phyloP scores from a whole-genome alignment of 331 rosid species.

The Cydonia oblonga region DNA sequence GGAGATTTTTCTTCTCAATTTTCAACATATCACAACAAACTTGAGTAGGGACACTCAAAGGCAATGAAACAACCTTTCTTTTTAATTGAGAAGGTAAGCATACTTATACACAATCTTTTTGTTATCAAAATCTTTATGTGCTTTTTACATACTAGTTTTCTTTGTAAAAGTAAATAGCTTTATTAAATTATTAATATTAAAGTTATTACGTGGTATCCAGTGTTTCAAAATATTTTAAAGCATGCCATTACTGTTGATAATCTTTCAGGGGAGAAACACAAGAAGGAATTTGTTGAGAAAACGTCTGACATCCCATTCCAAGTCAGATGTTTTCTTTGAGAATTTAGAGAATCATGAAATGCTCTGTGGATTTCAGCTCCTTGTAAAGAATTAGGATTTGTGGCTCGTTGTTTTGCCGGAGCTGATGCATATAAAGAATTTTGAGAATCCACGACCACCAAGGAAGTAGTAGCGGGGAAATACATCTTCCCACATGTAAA shows the following conservation, averaged over 20 bases:
- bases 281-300: too few relatives aligned
- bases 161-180: too few relatives aligned
- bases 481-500: neutral
- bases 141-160: too few relatives aligned
- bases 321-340: neutral
- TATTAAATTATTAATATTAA: too few relatives aligned
- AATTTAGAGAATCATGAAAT: neutral
- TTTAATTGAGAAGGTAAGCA: neutral
- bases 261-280: neutral
- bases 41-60: neutral
- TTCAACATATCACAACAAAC: neutral
- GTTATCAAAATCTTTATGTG: too few relatives aligned
- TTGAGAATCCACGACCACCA: neutral
- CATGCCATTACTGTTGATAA: neutral
- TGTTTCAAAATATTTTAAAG: too few relatives aligned
- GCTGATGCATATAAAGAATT: too few relatives aligned
- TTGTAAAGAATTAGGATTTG: neutral
- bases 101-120: neutral
- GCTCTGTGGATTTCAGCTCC: too few relatives aligned
- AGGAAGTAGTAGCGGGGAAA: neutral
- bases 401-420: rapidly evolving
- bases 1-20: too few relatives aligned
- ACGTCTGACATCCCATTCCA: neutral
- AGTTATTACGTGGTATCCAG: too few relatives aligned
- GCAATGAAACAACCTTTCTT: neutral